These are phyloP conservation scores for Krasilnikovozyma curviuscula DNA, from an alignment of 768 basidiomycete species.

Conservation along the genomic window DNA sequence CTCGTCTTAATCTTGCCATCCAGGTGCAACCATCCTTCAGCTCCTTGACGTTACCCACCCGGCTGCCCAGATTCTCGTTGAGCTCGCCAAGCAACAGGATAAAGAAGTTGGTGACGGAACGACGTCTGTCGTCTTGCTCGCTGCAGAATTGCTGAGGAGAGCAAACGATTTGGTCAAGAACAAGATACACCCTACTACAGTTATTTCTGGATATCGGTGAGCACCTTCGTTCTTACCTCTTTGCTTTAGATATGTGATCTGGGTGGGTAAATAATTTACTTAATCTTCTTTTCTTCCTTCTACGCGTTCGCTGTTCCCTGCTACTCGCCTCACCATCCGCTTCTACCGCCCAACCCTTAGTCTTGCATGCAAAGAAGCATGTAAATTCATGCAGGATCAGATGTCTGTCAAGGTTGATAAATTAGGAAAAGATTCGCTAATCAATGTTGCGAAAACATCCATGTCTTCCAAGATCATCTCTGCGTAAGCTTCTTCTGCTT, in stretches of 20 bases:
- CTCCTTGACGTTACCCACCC: constrained; percentile 88
- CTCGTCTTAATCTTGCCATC: too few relatives aligned
- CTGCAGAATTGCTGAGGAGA: constrained; percentile 84
- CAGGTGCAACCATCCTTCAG: constrained; percentile 93
- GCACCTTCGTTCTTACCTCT: constrained; percentile 4
- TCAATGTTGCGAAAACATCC: constrained; percentile 93
- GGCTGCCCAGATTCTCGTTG: constrained; percentile 84
- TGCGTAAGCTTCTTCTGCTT: constrained; percentile 41
- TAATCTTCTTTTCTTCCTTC: background rate
- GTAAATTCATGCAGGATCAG: constrained; percentile 95
- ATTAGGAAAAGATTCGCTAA: constrained; percentile 73
- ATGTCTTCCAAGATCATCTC: constrained; percentile 99
- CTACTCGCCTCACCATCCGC: too few relatives aligned
- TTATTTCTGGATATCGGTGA: constrained; percentile 85
- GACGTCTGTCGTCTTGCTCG: constrained; percentile 92
- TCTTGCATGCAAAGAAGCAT: constrained; percentile 88
- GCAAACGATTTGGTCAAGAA: constrained; percentile 96
- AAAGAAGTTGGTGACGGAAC: constrained; percentile 99
- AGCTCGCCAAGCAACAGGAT: constrained; percentile 96
- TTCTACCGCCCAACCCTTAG: too few relatives aligned
- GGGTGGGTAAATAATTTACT: background rate
- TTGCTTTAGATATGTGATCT: background rate
- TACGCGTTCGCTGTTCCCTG: too few relatives aligned
- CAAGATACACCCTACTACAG: constrained; percentile 96
- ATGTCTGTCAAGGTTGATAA: constrained; percentile 81